A percentile compares a stretch with the other conserved stretches of the same genome.
phyloP scores from a whole-genome alignment of 2,329 filamentous ascomycete species.

The Boeremia exigua region DNA sequence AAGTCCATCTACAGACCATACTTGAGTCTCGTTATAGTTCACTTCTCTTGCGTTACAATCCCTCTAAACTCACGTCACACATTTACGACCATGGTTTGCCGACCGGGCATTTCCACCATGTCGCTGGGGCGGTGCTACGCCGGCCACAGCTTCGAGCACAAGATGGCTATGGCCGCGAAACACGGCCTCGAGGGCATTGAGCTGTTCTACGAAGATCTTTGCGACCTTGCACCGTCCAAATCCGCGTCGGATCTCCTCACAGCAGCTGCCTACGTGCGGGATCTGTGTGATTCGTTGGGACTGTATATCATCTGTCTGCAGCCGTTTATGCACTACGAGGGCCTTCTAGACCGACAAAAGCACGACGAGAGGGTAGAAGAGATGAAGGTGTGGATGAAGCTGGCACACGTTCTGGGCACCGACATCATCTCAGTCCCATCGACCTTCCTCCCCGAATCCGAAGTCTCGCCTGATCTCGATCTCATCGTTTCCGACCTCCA shows the following conservation, averaged over 20 bases:
- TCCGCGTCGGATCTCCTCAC: constrained; percentile 57
- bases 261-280: constrained; percentile 64
- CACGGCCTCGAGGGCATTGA: constrained; percentile 74
- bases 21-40: neutral
- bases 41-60: neutral
- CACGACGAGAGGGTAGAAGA: constrained; percentile 66
- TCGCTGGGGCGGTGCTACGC: constrained; percentile 76
- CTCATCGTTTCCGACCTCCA: constrained; percentile 68
- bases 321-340: constrained; percentile 81
- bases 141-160: constrained; percentile 67
- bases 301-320: constrained; percentile 72
- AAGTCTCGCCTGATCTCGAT: constrained; percentile 59
- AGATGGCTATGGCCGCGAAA: constrained; percentile 70
- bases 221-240: constrained; percentile 61
- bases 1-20: neutral
- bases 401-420: constrained; percentile 69
- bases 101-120: constrained; percentile 75
- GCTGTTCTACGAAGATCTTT: constrained; percentile 78
- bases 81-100: constrained; percentile 55
- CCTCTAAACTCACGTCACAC: neutral
- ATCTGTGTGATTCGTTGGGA: constrained; percentile 62
- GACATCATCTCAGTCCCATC: constrained; percentile 78
- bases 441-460: constrained; percentile 65
- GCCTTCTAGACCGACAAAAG: constrained; percentile 66
- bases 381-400: constrained; percentile 71